Conservation (phyloP, 768 basidiomycete species). For the Lactifluus subvellereus region DNA sequence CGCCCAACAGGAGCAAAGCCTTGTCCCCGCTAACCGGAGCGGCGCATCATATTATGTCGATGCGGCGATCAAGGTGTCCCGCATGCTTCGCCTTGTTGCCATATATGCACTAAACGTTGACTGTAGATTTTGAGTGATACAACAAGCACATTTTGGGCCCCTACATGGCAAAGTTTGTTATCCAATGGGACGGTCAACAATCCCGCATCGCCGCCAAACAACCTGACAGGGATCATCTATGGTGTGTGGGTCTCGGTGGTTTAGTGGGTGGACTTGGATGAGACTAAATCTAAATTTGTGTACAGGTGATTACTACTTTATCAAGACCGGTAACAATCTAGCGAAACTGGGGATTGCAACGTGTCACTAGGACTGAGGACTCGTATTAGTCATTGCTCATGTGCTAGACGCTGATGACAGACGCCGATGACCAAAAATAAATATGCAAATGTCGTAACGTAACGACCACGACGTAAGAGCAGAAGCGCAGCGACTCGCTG, state of each 20-base stretch:
- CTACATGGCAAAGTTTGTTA: constrained; percentile 56
- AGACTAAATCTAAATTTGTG: background rate
- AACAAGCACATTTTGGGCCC: constrained; percentile 38
- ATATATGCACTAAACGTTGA: background rate
- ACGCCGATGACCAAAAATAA: background rate
- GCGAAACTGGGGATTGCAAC: constrained; percentile 39
- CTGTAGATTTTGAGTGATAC: constrained; percentile 13
- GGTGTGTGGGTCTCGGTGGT: constrained; percentile 30
- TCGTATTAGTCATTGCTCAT: background rate
- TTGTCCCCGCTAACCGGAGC: constrained; percentile 29
- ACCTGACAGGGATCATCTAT: constrained; percentile 56
- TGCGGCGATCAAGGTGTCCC: constrained; percentile 44
- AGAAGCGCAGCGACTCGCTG: no score
- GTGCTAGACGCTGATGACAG: background rate
- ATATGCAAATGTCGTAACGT: background rate
- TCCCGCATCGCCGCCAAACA: constrained; percentile 43
- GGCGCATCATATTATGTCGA: constrained; percentile 38
- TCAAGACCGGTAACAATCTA: constrained; percentile 50
- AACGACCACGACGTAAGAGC: no score
- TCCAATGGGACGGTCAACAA: constrained; percentile 62
- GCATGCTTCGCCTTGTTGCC: no score
- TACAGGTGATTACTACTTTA: constrained; percentile 59
- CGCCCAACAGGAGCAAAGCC: constrained; percentile 37
- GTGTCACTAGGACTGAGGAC: constrained; percentile 27
- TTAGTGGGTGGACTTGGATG: background rate